Evolutionary conservation across 805 yeast species (phyloP), one percentile per base, ranked within the genome.

Genomic region (Blastobotrys peoriensis): DNA sequence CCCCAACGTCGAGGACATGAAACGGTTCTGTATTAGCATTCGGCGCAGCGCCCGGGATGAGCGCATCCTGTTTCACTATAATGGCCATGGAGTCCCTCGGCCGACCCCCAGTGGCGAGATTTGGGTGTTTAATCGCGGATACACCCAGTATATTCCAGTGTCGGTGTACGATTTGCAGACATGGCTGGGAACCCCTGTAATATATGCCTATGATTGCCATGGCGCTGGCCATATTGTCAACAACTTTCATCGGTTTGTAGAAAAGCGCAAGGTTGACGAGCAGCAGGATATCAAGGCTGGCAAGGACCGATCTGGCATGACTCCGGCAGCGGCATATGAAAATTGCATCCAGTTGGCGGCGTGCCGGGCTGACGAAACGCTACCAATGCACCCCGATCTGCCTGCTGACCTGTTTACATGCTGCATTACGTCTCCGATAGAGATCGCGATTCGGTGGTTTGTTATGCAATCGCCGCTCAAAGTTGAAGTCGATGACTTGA

Each of bases 41-140:
- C 71, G 98, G 53, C 73, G 97, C 45, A 83, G 84, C 46, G 95
- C 97, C 2, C 86, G 89, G 58, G 97, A 91, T 50, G 98, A 91
- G 61, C 73, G 98, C 48, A 84, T 91, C 6, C 63, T 93, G 43
- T 91, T 93, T 62, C 98, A 93, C 62, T 93, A 93, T 62, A 93
- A 93, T 56, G 98, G 98, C 4, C 98, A 93, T 60, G 98, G 98
- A 19, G 98, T 93, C 1, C 98, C 98, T 0, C 87, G 87, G 56
- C 98, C 98, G 0, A 93, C 98, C 0, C 80, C 87, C 28, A 79
- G 89, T 38, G 98, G 98, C 19, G 98, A 93, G 60, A 86, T 93
- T 21, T 93, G 98, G 98, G 98, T 93, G 8, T 93, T 93, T 68
- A 93, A 93, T 63, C 71, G 97, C 53, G 96, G 96, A 1, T 93